A percentile compares a stretch with the other conserved stretches of the same genome.
Conservation (phyloP, 2,329 filamentous ascomycete genomes). For the Tolypocladium ovalisporum region DNA sequence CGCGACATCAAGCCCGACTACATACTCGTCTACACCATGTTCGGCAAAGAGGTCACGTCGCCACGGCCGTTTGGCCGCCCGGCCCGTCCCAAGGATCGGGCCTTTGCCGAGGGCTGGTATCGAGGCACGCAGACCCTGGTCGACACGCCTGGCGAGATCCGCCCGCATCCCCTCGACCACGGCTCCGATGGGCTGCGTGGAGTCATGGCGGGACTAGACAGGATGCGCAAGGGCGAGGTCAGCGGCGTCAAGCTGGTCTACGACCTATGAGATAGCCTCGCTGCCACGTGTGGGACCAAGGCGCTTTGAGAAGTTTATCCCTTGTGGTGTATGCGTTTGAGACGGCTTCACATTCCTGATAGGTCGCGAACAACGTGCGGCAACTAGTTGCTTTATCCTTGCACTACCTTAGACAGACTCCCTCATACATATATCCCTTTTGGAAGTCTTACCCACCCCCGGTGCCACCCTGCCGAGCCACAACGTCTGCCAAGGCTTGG, state of each 20-base stretch:
- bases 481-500: neutral
- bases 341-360: neutral
- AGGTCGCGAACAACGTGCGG: neutral
- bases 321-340: neutral
- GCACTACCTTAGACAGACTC: neutral
- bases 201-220: neutral
- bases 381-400: neutral
- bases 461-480: neutral
- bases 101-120: neutral
- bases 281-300: neutral
- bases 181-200: neutral
- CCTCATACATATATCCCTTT: neutral
- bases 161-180: neutral
- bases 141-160: neutral
- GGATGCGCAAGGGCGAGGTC: neutral
- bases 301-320: neutral
- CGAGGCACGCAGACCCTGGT: neutral
- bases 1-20: slow-evolving; percentile 10
- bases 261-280: neutral
- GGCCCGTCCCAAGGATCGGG: neutral
- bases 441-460: neutral
- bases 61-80: neutral
- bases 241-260: neutral
- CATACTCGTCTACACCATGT: slow-evolving; percentile 9
- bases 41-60: slow-evolving; percentile 1